phyloP scores from a whole-genome alignment of 1,284 basidiomycete species.

The Thelephora terrestris region DNA sequence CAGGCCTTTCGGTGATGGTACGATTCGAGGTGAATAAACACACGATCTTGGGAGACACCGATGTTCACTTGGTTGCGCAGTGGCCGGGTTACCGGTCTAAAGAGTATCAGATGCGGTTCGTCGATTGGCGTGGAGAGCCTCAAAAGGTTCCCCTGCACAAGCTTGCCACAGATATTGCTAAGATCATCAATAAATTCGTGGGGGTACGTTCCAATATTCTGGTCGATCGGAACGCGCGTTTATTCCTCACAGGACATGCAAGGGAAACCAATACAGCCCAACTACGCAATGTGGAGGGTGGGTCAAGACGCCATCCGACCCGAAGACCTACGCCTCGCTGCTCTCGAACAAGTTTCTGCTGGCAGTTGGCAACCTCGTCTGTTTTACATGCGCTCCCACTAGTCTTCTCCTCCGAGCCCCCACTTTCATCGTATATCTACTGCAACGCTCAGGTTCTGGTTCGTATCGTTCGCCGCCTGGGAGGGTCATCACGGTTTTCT shows the following conservation, averaged over 20 bases:
- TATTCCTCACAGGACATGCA: background rate
- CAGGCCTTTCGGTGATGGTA: too few relatives aligned
- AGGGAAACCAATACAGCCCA: background rate
- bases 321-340: background rate
- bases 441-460: too few relatives aligned
- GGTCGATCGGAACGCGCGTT: too few relatives aligned
- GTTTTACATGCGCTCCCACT: too few relatives aligned
- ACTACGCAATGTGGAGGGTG: background rate
- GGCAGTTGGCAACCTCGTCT: background rate
- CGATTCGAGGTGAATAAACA: too few relatives aligned
- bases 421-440: too few relatives aligned
- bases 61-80: too few relatives aligned
- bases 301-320: background rate
- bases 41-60: too few relatives aligned
- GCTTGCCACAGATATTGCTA: background rate
- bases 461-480: too few relatives aligned
- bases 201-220: background rate
- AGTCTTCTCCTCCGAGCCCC: too few relatives aligned
- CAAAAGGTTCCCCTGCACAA: background rate
- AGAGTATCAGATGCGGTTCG: background rate
- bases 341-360: background rate
- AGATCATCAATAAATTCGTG: background rate
- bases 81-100: background rate
- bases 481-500: too few relatives aligned
- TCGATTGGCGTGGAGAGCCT: background rate